phyloP scores from a whole-genome alignment of 2,329 filamentous ascomycete species.

The Purpureocillium takamizusanense region DNA sequence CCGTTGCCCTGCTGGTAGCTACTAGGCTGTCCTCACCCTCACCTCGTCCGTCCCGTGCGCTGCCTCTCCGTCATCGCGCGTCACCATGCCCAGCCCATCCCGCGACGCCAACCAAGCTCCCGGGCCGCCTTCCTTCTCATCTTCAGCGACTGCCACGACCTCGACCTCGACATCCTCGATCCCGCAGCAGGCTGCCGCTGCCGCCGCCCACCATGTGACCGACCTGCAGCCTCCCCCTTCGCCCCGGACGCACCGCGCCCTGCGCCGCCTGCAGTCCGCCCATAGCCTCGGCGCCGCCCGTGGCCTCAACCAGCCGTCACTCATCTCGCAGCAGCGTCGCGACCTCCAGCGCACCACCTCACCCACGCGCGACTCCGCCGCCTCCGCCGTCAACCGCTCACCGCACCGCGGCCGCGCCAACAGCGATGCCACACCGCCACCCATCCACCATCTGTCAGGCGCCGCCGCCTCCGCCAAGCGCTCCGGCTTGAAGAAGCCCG shows the following conservation, averaged over 20 bases:
- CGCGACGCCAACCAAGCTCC: too few relatives aligned
- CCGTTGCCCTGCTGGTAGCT: too few relatives aligned
- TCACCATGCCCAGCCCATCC: too few relatives aligned
- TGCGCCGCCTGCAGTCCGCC: conserved; percentile 69
- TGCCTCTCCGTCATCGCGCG: too few relatives aligned
- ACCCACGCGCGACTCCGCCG: conserved; percentile 15
- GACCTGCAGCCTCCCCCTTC: conserved; percentile 48
- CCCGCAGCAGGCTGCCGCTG: background rate
- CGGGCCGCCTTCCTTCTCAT: too few relatives aligned
- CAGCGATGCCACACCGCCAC: conserved; percentile 52
- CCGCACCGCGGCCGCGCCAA: conserved; percentile 58
- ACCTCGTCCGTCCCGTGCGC: too few relatives aligned
- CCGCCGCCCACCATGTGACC: conserved; percentile 11
- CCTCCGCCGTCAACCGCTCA: conserved; percentile 23
- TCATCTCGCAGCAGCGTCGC: conserved; percentile 55
- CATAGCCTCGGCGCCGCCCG: conserved; percentile 53
- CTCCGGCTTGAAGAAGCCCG: conserved; percentile 31
- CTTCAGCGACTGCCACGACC: too few relatives aligned
- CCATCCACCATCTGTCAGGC: conserved; percentile 27
- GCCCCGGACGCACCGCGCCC: conserved; percentile 55
- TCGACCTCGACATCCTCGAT: too few relatives aligned
- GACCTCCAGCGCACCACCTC: conserved; percentile 30
- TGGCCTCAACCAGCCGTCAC: conserved; percentile 38
- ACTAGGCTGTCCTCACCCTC: too few relatives aligned
- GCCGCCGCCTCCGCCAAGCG: conserved; percentile 25